A percentile compares a stretch with the other conserved stretches of the same genome.
These are phyloP conservation scores for Pythium plurisporium DNA, from an alignment of 352 stramenopile species.

Conservation along the genomic window DNA sequence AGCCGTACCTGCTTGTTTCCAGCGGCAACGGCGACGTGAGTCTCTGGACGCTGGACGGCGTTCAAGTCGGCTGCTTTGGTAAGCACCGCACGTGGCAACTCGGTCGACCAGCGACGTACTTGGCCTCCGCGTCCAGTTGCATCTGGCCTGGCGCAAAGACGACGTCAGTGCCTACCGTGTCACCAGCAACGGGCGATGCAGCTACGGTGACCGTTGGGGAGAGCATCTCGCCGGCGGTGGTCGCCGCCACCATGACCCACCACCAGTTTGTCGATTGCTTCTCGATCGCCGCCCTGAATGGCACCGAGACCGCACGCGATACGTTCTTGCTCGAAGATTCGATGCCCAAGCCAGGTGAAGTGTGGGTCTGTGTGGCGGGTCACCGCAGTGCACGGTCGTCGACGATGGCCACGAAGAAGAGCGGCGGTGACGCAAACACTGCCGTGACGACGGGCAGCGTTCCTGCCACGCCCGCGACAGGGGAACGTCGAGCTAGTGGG, in stretches of 20 bases:
- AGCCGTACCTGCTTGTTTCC: slow-evolving; percentile 62
- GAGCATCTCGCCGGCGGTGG: slow-evolving; percentile 8
- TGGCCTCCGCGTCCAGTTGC: slow-evolving; percentile 35
- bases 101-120: slow-evolving; percentile 46
- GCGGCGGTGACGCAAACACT: neutral
- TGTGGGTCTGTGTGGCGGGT: slow-evolving; percentile 63
- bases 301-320: slow-evolving; percentile 30
- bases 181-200: too few relatives aligned
- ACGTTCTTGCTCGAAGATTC: slow-evolving; percentile 68
- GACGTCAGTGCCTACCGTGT: too few relatives aligned
- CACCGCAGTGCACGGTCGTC: slow-evolving; percentile 37
- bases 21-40: slow-evolving; percentile 62
- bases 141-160: slow-evolving; percentile 20
- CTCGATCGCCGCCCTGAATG: slow-evolving; percentile 45
- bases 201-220: slow-evolving; percentile 1
- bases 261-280: slow-evolving; percentile 56
- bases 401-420: slow-evolving; percentile 28
- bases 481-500: neutral
- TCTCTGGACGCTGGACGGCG: slow-evolving; percentile 68
- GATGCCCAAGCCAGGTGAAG: slow-evolving; percentile 71
- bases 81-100: slow-evolving; percentile 62
- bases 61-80: slow-evolving; percentile 64
- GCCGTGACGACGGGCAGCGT: neutral
- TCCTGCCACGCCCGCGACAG: neutral
- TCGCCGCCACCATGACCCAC: slow-evolving; percentile 12